phyloP scores from a whole-genome alignment of 169 alveolate species.

The Toxoplasma gondii region DNA sequence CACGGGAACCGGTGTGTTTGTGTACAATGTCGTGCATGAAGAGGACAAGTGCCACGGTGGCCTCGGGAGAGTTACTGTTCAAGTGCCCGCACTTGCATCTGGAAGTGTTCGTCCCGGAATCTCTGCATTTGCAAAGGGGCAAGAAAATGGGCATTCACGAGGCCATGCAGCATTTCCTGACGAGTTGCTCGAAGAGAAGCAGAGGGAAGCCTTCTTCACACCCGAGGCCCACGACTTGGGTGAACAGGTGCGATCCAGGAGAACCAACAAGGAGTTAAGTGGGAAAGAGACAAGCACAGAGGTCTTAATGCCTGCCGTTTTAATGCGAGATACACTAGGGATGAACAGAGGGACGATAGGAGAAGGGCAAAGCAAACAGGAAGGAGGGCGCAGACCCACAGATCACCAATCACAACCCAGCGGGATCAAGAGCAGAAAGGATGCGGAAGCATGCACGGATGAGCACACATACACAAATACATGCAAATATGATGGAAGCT shows the following conservation, averaged over 20 bases:
- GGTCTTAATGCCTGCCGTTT: too few relatives aligned
- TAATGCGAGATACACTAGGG: neutral
- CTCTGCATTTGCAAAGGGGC: conserved; percentile 13
- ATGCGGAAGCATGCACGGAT: too few relatives aligned
- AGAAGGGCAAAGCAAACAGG: neutral
- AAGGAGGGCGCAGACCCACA: neutral
- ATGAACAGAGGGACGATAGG: neutral
- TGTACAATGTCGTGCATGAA: neutral
- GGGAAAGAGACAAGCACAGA: neutral
- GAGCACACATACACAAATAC: too few relatives aligned
- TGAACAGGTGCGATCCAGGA: neutral
- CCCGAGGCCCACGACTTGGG: neutral
- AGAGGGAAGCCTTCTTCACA: neutral
- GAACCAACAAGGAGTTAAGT: neutral
- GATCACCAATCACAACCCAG: too few relatives aligned
- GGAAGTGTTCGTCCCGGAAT: conserved; percentile 50
- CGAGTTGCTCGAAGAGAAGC: neutral
- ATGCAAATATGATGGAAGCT: too few relatives aligned
- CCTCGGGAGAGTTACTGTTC: conserved; percentile 23
- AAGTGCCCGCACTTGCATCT: conserved; percentile 29
- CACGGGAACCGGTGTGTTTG: conserved; percentile 45
- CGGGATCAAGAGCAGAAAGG: too few relatives aligned
- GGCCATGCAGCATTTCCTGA: neutral
- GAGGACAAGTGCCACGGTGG: neutral
- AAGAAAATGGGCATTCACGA: neutral